Evolutionary conservation across 75 land plant species (phyloP).

Genomic region (Azolla pinnata): DNA sequence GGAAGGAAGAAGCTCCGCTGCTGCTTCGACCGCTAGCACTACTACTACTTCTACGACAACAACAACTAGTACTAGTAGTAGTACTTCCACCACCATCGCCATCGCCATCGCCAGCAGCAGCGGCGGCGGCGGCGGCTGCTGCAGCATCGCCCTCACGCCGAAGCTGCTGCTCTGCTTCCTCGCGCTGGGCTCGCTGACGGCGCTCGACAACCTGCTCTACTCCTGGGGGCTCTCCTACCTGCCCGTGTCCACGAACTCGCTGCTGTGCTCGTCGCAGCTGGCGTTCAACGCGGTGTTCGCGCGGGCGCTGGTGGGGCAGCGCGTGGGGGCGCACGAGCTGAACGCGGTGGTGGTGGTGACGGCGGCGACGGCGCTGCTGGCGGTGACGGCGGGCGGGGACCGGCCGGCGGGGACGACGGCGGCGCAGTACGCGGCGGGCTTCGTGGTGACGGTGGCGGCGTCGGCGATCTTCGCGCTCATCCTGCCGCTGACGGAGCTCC

Average conservation of each 20-base stretch:
- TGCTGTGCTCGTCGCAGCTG: background rate
- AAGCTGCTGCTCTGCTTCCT: background rate
- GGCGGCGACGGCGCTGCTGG: slow-evolving; percentile 13
- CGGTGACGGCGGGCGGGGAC: slow-evolving; percentile 11
- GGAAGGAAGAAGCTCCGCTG: too few species aligned
- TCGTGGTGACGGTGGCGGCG: slow-evolving; percentile 14
- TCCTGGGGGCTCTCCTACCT: slow-evolving; percentile 43
- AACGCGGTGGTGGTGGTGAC: slow-evolving; percentile 22
- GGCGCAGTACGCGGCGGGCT: slow-evolving; percentile 14
- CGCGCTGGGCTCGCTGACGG: slow-evolving; percentile 29
- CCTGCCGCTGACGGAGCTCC: slow-evolving; percentile 14
- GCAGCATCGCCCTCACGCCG: too few species aligned
- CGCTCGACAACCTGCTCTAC: slow-evolving; percentile 50
- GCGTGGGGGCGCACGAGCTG: slow-evolving; percentile 4
- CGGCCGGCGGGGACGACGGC: slow-evolving; percentile 9
- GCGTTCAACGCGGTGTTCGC: slow-evolving; percentile 25
- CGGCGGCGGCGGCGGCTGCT: too few species aligned
- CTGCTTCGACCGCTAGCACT: too few species aligned
- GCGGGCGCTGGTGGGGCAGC: slow-evolving; percentile 17
- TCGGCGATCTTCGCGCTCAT: slow-evolving; percentile 27
- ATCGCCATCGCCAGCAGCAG: too few species aligned
- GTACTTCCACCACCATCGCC: too few species aligned
- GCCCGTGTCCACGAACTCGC: slow-evolving; percentile 39
- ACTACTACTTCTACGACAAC: too few species aligned
- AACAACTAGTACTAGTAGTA: too few species aligned